phyloP scores from a whole-genome alignment of 257 asterid species.

The Ballota nigra region DNA sequence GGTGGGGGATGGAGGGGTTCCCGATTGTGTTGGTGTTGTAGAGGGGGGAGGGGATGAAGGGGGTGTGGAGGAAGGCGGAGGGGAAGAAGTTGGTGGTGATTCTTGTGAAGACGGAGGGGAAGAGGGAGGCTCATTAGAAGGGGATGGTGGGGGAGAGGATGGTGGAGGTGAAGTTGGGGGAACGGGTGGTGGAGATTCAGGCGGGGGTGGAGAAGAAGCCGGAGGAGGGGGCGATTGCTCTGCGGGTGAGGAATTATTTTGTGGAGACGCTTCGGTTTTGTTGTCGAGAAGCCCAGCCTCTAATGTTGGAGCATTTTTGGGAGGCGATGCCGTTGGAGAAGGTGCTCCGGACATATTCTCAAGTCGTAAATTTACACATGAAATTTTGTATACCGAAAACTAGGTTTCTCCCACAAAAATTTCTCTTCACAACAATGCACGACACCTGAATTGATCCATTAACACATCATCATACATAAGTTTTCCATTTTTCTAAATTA shows the following conservation, averaged over 20 bases:
- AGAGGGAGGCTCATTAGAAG: slow-evolving; percentile 9
- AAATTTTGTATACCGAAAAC: background rate
- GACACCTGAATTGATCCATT: slow-evolving; percentile 22
- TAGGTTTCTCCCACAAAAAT: slow-evolving; percentile 23
- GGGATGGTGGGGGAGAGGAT: slow-evolving; percentile 3
- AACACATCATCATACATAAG: background rate
- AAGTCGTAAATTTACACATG: background rate
- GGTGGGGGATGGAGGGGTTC: slow-evolving; percentile 13
- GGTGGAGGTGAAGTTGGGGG: slow-evolving; percentile 12
- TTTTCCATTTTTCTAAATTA: background rate
- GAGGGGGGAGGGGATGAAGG: background rate
- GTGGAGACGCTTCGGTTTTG: slow-evolving; percentile 1
- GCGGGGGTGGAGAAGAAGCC: slow-evolving; percentile 10
- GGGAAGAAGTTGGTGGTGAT: slow-evolving; percentile 10
- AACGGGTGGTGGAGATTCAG: background rate
- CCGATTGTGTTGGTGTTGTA: background rate
- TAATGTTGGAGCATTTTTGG: slow-evolving; percentile 19
- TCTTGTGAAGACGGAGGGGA: background rate
- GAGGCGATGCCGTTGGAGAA: slow-evolving; percentile 22
- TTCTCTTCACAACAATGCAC: slow-evolving; percentile 16
- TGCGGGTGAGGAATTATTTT: background rate
- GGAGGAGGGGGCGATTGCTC: background rate
- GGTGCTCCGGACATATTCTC: slow-evolving; percentile 12
- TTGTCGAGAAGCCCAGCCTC: background rate
- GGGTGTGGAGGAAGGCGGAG: slow-evolving; percentile 16